These are phyloP conservation scores for Aspergillus aculeatus DNA, from an alignment of 2,329 filamentous ascomycete genomes.

Conservation along the genomic window DNA sequence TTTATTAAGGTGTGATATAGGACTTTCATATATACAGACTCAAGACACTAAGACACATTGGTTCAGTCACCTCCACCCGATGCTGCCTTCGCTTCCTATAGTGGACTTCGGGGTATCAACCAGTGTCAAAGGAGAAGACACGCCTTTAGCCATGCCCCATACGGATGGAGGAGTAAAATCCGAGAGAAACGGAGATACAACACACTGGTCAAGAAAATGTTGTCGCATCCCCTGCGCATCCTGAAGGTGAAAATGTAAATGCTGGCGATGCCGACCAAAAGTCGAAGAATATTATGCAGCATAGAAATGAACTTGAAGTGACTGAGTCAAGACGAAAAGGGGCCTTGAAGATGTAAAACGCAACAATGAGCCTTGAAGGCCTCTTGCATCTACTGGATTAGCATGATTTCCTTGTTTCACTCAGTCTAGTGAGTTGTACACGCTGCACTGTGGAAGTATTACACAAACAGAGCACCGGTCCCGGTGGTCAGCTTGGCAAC, in stretches of 20 bases:
- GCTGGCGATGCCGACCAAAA: neutral
- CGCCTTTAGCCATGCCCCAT: neutral
- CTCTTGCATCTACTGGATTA: neutral
- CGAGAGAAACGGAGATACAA: neutral
- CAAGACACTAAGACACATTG: neutral
- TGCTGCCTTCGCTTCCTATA: neutral
- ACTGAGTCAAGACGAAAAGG: neutral
- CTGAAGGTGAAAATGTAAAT: neutral
- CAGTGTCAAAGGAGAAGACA: neutral
- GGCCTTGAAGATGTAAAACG: neutral
- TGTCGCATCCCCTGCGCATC: neutral
- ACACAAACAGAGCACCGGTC: neutral
- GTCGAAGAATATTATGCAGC: neutral
- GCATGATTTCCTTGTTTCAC: neutral
- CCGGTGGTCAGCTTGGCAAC: neutral
- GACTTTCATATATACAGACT: slow-evolving; percentile 21
- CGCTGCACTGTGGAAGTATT: neutral
- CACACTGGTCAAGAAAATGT: neutral
- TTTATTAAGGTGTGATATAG: slow-evolving; percentile 23
- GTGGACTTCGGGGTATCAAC: neutral
- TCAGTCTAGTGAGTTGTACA: neutral
- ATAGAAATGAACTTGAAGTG: neutral
- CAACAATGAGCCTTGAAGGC: neutral
- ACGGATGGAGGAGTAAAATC: neutral
- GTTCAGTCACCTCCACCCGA: neutral